phyloP scores from a whole-genome alignment of 306 rosid genomes.

The Dalbergia oliveri region DNA sequence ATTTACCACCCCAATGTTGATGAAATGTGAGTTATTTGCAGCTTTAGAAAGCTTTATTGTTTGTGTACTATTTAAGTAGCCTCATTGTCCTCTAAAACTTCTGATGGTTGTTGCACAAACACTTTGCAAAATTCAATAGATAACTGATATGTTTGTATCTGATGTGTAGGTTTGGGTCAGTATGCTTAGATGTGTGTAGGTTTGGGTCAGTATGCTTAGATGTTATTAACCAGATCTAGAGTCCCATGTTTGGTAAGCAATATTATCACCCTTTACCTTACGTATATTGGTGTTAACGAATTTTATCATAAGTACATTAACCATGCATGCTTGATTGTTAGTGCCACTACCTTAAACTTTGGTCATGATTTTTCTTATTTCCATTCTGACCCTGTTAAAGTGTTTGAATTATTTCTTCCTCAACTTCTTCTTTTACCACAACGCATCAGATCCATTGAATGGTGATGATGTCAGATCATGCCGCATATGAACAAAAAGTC shows the following conservation, averaged over 20 bases:
- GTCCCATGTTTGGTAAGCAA: constrained; percentile 91
- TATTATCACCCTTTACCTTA: constrained; percentile 6
- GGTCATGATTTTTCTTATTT: constrained; percentile 34
- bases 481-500: too few relatives aligned
- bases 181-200: too few relatives aligned
- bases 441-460: constrained; percentile 87
- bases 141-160: constrained; percentile 43
- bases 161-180: too few relatives aligned
- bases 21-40: constrained; percentile 73
- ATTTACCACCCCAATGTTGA: constrained; percentile 96
- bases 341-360: constrained; percentile 33
- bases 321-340: constrained; percentile 21
- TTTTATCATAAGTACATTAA: background rate
- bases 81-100: constrained; percentile 9
- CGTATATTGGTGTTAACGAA: background rate
- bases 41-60: constrained; percentile 11
- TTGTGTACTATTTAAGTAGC: constrained; percentile 29
- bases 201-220: constrained; percentile 93
- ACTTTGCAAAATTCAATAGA: constrained; percentile 27
- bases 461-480: too few relatives aligned
- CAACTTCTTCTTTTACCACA: constrained; percentile 94
- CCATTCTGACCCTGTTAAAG: constrained; percentile 82
- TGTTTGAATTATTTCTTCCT: constrained; percentile 89
- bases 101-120: constrained; percentile 21
- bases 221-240: constrained; percentile 94